Evolutionary conservation across 306 rosid genomes (phyloP).

Genomic region (Dalbergia oliveri): DNA sequence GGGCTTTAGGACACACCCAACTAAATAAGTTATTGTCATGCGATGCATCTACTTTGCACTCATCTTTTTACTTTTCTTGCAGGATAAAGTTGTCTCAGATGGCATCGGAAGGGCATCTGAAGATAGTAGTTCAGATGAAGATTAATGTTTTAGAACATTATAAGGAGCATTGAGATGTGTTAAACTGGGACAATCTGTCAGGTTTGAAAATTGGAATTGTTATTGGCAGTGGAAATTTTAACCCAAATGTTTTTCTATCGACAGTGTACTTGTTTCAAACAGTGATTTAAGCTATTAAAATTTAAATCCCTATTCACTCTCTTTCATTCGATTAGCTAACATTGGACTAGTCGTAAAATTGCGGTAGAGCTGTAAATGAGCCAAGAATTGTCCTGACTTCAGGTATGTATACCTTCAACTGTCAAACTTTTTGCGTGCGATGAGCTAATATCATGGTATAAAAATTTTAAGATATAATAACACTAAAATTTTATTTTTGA

Average conservation of each 20-base stretch:
- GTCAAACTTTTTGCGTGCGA: too few species aligned
- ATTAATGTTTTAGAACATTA: slow-evolving; percentile 51
- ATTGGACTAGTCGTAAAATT: not conserved
- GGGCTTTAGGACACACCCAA: too few species aligned
- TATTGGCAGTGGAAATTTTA: slow-evolving; percentile 12
- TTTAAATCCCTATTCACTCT: not conserved
- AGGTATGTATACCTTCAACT: too few species aligned
- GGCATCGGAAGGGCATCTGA: slow-evolving; percentile 63
- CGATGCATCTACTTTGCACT: slow-evolving; percentile 18
- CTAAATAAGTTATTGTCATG: not conserved
- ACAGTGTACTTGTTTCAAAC: not conserved
- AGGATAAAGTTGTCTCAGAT: slow-evolving; percentile 67
- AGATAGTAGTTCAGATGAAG: slow-evolving; percentile 77
- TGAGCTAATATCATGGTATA: too few species aligned
- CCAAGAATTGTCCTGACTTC: too few species aligned
- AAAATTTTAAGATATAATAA: too few species aligned
- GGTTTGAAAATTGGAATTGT: slow-evolving; percentile 22
- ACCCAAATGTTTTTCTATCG: not conserved
- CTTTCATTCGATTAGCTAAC: not conserved
- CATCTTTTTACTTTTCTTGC: slow-evolving; percentile 21
- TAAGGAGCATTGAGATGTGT: slow-evolving; percentile 29
- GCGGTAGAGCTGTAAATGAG: not conserved
- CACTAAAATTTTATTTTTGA: too few species aligned
- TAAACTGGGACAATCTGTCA: not conserved
- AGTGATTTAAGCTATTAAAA: not conserved